Conservation (phyloP, 495 filamentous ascomycete species). For the Aspergillus funiculosus region DNA sequence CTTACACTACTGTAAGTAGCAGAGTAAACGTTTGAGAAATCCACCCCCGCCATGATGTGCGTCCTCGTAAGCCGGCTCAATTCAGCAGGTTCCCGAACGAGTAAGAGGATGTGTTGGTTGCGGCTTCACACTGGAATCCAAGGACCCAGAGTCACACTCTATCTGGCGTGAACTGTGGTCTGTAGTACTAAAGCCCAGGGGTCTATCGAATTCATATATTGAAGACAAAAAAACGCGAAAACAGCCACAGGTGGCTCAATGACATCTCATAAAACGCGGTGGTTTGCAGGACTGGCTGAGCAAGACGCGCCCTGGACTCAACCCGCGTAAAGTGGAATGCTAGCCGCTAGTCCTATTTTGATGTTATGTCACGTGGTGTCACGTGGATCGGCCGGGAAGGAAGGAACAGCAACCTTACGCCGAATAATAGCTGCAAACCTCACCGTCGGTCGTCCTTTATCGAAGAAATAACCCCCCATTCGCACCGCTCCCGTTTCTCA, state of each 20-base stretch:
- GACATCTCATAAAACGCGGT: conserved; percentile 23
- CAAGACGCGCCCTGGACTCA: conserved; percentile 19
- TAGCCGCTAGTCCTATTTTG: conserved; percentile 25
- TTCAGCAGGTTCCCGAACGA: conserved; percentile 22
- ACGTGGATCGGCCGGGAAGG: conserved; percentile 27
- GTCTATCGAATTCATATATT: neutral
- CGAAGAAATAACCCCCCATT: conserved; percentile 14
- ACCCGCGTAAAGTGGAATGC: conserved; percentile 29
- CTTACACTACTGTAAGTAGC: conserved; percentile 92
- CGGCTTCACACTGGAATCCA: conserved; percentile 6
- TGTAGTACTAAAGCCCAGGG: neutral
- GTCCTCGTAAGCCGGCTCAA: conserved; percentile 20
- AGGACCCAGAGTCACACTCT: conserved; percentile 5
- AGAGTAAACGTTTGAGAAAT: conserved; percentile 61
- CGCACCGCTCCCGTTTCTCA: conserved; percentile 20
- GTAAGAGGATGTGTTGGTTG: conserved; percentile 14
- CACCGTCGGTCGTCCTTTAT: conserved; percentile 21
- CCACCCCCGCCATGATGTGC: conserved; percentile 39
- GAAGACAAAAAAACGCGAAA: conserved; percentile 8
- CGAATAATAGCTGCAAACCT: conserved; percentile 31
- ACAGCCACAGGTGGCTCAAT: conserved; percentile 24
- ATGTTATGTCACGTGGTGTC: conserved; percentile 19
- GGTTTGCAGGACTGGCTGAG: conserved; percentile 17
- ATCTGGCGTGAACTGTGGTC: conserved; percentile 11
- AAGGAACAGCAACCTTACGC: conserved; percentile 28